These are phyloP conservation scores for Cladobotryum protrusum DNA, from an alignment of 2,329 filamentous ascomycete species.

Conservation along the genomic window DNA sequence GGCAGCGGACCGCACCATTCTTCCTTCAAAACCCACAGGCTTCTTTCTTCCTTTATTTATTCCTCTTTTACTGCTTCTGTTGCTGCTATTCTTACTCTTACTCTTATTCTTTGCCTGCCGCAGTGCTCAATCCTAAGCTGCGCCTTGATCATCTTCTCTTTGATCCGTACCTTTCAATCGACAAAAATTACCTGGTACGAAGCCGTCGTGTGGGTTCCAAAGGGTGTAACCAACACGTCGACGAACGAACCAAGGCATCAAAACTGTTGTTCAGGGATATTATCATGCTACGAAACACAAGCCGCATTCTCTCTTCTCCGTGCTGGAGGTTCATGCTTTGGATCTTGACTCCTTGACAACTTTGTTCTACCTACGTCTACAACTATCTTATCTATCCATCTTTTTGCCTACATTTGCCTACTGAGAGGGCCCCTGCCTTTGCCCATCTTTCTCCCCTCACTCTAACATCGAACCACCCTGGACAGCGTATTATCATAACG, in stretches of 20 bases:
- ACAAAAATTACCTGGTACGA: not conserved
- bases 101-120: not conserved
- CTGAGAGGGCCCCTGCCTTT: not conserved
- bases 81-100: too few relatives aligned
- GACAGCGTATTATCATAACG: not conserved
- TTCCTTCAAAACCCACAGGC: too few relatives aligned
- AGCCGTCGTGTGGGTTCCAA: constrained; percentile 7
- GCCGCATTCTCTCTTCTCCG: constrained; percentile 33
- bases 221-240: constrained; percentile 10
- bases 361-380: not conserved
- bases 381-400: not conserved
- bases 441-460: not conserved
- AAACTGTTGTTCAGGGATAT: constrained; percentile 14
- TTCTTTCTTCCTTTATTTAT: too few relatives aligned
- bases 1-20: too few relatives aligned
- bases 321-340: constrained; percentile 35
- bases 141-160: not conserved
- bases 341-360: constrained; percentile 33
- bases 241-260: constrained; percentile 1
- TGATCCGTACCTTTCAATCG: not conserved
- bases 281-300: constrained; percentile 36
- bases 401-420: not conserved
- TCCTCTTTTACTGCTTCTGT: too few relatives aligned
- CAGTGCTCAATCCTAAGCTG: not conserved
- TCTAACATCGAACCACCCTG: not conserved